These are phyloP conservation scores for Ceriops zippeliana DNA, from an alignment of 345 rosid species.

Conservation along the genomic window DNA sequence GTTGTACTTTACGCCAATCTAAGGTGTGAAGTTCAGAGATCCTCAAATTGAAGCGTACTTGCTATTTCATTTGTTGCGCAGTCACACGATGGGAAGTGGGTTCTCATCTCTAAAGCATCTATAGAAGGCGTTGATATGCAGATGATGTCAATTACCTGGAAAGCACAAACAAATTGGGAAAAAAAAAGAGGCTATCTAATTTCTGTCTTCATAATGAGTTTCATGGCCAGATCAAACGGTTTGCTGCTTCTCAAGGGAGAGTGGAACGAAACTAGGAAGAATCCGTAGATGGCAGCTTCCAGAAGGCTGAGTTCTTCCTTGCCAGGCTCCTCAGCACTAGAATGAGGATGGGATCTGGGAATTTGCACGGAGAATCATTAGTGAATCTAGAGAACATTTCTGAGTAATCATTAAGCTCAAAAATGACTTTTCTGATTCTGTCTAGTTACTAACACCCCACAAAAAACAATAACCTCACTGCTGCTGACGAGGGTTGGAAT, in stretches of 20 bases:
- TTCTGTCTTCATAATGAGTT: too few relatives aligned
- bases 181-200: not conserved
- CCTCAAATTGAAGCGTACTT: too few relatives aligned
- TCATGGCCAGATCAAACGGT: not conserved
- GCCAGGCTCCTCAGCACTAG: not conserved
- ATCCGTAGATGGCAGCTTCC: not conserved
- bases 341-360: not conserved
- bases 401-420: too few relatives aligned
- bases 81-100: too few relatives aligned
- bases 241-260: conserved; percentile 10
- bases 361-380: not conserved
- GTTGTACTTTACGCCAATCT: too few relatives aligned
- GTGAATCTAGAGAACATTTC: not conserved
- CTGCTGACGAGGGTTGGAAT: conserved; percentile 25
- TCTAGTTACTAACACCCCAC: too few relatives aligned
- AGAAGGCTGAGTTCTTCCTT: not conserved
- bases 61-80: too few relatives aligned
- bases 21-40: too few relatives aligned
- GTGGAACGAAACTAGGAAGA: conserved; percentile 5
- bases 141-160: too few relatives aligned
- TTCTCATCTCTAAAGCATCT: too few relatives aligned
- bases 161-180: not conserved
- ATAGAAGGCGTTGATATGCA: too few relatives aligned
- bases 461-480: not conserved
- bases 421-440: too few relatives aligned